These are phyloP conservation scores for Gastrolobium villosum DNA, from an alignment of 306 rosid species.

Conservation along the genomic window DNA sequence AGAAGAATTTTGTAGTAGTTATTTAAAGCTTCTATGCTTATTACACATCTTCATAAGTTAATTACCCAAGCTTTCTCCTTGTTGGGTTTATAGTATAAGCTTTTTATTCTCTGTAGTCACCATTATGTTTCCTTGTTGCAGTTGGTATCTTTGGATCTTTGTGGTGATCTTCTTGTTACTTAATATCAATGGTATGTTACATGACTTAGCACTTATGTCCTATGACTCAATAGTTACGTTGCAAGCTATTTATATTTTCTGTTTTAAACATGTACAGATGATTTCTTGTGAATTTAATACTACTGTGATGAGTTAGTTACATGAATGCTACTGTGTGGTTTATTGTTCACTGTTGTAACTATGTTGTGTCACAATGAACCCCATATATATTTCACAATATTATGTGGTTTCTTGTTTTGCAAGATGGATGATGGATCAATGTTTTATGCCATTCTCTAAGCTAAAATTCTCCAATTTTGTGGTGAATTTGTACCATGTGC, in stretches of 20 bases:
- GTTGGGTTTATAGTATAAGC: neutral
- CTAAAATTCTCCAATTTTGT: neutral
- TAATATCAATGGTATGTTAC: slow-evolving; percentile 74
- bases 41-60: slow-evolving; percentile 13
- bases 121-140: slow-evolving; percentile 54
- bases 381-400: neutral
- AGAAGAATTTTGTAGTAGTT: neutral
- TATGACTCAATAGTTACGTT: neutral
- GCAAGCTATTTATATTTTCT: neutral
- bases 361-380: neutral
- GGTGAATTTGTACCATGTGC: neutral
- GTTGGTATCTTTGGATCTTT: slow-evolving; percentile 94
- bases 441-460: neutral
- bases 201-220: neutral
- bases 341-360: neutral
- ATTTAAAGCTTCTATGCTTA: slow-evolving; percentile 36
- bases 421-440: neutral
- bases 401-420: neutral
- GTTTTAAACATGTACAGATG: neutral
- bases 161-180: slow-evolving; percentile 86
- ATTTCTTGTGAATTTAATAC: neutral
- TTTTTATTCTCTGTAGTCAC: slow-evolving; percentile 33
- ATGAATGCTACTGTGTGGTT: neutral
- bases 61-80: neutral
- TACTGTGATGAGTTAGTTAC: neutral